phyloP scores from a whole-genome alignment of 345 rosid species.

The Moricandia moricandioides region DNA sequence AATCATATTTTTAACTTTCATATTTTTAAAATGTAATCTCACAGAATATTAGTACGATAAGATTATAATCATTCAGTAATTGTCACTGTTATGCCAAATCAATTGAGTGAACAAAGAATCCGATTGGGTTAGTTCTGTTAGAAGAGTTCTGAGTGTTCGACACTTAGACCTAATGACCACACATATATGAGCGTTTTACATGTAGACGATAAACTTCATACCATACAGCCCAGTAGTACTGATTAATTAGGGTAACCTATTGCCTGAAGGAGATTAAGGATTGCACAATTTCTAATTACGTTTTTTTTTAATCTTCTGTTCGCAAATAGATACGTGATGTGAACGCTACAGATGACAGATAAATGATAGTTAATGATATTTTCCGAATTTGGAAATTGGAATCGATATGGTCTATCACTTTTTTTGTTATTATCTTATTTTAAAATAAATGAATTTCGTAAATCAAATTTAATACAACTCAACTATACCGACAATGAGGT shows the following conservation, averaged over 20 bases:
- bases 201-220: background rate
- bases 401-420: conserved; percentile 10
- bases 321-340: conserved; percentile 11
- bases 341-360: conserved; percentile 7
- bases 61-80: background rate
- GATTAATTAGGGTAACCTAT: background rate
- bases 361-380: conserved; percentile 7
- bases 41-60: background rate
- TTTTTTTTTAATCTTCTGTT: background rate
- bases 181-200: background rate
- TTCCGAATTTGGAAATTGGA: conserved; percentile 1
- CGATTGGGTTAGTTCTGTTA: background rate
- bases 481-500: conserved; percentile 34
- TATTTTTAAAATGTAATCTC: background rate
- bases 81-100: background rate
- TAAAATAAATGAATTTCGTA: background rate
- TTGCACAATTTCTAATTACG: background rate
- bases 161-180: background rate
- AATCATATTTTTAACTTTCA: background rate
- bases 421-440: background rate
- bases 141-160: background rate
- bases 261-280: background rate
- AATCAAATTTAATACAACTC: conserved; percentile 30
- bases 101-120: background rate
- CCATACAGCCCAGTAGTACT: background rate